These are phyloP conservation scores for Leishmania aethiopica DNA, from an alignment of 208 protist genomes.

Conservation along the genomic window DNA sequence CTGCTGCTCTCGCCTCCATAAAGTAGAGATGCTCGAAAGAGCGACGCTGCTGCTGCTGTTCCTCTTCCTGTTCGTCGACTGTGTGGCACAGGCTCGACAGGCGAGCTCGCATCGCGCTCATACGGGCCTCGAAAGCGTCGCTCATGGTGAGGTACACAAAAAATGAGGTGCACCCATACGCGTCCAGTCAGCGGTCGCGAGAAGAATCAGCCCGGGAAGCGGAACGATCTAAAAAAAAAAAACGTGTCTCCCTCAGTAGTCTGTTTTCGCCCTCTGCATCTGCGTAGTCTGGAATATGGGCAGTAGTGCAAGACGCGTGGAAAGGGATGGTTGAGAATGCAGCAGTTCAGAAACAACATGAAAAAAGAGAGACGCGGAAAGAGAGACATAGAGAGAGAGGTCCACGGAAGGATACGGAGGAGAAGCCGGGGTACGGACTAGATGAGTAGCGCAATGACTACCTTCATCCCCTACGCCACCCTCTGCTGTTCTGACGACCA, in stretches of 20 bases:
- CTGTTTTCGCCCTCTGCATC: background rate
- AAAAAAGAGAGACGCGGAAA: background rate
- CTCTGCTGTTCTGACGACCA: background rate
- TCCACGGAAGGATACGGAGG: background rate
- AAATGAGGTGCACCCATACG: no score
- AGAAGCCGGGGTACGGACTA: background rate
- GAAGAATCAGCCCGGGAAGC: background rate
- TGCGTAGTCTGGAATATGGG: background rate
- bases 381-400: background rate
- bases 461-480: background rate
- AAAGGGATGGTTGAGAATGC: background rate
- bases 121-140: conserved; percentile 13
- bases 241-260: background rate
- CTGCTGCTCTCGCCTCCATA: background rate
- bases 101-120: conserved; percentile 29
- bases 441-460: background rate
- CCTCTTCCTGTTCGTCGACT: conserved; percentile 16
- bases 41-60: background rate
- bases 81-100: conserved; percentile 17
- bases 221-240: background rate
- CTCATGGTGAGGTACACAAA: conserved; percentile 1
- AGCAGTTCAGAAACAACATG: background rate
- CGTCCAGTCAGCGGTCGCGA: background rate
- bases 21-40: conserved; percentile 18
- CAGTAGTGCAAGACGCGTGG: background rate